Evolutionary conservation across 2,329 filamentous ascomycete genomes (phyloP).

Genomic region (Diaporthe citriasiana): DNA sequence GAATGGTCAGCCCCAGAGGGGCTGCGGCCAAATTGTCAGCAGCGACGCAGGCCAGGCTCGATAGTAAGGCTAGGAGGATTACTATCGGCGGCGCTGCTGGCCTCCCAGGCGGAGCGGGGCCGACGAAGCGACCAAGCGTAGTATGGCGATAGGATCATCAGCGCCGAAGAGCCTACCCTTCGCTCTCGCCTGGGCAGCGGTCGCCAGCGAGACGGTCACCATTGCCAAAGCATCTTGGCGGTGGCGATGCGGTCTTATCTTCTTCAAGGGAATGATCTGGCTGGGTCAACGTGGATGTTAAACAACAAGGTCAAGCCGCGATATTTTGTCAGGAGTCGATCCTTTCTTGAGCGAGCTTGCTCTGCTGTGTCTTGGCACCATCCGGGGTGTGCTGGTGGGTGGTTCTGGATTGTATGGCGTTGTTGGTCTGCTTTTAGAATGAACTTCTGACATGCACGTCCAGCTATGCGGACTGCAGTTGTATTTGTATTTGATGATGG

Average conservation of each 20-base stretch:
- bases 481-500: constrained; percentile 15
- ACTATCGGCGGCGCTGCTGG: constrained; percentile 57
- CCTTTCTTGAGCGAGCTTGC: background rate
- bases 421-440: constrained; percentile 5
- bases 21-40: constrained; percentile 35
- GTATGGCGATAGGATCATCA: constrained; percentile 47
- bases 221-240: background rate
- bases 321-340: background rate
- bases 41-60: constrained; percentile 40
- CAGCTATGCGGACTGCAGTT: background rate
- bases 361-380: background rate
- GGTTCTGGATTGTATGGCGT: constrained; percentile 22
- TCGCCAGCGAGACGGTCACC: constrained; percentile 9
- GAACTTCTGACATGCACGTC: background rate
- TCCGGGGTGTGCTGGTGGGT: background rate
- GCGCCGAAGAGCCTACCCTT: constrained; percentile 40
- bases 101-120: constrained; percentile 26
- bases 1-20: constrained; percentile 42
- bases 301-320: background rate
- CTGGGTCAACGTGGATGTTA: background rate
- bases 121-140: constrained; percentile 44
- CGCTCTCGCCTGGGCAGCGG: constrained; percentile 31
- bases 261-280: background rate
- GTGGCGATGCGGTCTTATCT: background rate
- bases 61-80: constrained; percentile 55